A percentile compares a stretch with the other conserved stretches of the same genome.
Evolutionary conservation across 495 filamentous ascomycete species (phyloP).

Genomic region (Platismatia glauca): DNA sequence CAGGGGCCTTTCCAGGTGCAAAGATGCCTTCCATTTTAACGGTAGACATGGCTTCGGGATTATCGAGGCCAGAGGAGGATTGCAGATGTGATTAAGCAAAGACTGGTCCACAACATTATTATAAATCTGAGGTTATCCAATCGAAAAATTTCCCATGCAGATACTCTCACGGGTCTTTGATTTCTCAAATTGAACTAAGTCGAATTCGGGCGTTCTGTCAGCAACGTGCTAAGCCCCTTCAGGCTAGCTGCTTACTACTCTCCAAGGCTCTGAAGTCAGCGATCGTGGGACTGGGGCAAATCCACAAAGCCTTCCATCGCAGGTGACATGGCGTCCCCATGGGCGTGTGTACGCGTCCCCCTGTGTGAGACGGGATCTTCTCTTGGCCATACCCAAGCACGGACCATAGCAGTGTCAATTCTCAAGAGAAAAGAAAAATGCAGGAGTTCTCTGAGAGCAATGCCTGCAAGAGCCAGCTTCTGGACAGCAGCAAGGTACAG

Average conservation of each 20-base stretch:
- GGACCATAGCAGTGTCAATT: background rate
- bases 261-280: no score
- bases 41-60: conserved; percentile 5
- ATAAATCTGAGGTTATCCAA: no score
- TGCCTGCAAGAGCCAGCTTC: background rate
- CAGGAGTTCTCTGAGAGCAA: background rate
- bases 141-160: no score
- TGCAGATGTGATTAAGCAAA: conserved; percentile 71
- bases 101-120: no score
- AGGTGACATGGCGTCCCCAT: background rate
- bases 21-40: conserved; percentile 17
- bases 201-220: no score
- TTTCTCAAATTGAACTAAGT: no score
- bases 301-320: background rate
- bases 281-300: no score
- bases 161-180: no score
- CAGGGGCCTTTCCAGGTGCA: conserved; percentile 18
- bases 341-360: background rate
- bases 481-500: background rate
- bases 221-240: no score
- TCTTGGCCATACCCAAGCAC: background rate
- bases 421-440: background rate
- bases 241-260: no score
- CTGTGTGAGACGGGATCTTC: background rate
- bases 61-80: conserved; percentile 28